Conservation (phyloP, 345 rosid species). For the Pelargonium nanum region DNA sequence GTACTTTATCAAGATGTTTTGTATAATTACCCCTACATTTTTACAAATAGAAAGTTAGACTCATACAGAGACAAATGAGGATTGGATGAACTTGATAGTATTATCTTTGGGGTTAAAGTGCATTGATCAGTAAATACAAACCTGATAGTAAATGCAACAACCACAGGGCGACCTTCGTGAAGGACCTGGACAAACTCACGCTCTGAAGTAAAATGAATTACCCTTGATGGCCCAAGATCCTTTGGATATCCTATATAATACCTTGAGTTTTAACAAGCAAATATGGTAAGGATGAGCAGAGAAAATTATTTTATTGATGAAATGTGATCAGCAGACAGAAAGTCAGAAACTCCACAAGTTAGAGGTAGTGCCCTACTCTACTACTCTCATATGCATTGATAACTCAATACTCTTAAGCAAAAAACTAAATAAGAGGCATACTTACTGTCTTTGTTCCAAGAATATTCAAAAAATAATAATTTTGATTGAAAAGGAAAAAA, state of each 20-base stretch:
- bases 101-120: too few relatives aligned
- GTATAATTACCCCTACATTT: slow-evolving; percentile 70
- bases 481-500: too few relatives aligned
- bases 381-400: background rate
- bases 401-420: background rate
- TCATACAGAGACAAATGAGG: background rate
- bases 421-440: background rate
- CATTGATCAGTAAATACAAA: slow-evolving; percentile 15
- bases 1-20: slow-evolving; percentile 67
- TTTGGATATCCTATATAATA: slow-evolving; percentile 83
- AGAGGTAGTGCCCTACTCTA: background rate
- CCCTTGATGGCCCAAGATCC: slow-evolving; percentile 71
- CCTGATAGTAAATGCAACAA: slow-evolving; percentile 85
- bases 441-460: background rate
- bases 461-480: too few relatives aligned
- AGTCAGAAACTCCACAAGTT: too few relatives aligned
- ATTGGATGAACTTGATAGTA: background rate
- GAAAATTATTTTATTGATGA: background rate
- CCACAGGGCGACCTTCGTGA: slow-evolving; percentile 69
- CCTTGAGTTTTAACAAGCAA: slow-evolving; percentile 27
- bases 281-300: background rate
- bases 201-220: slow-evolving; percentile 76
- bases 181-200: slow-evolving; percentile 87
- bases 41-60: slow-evolving; percentile 4
- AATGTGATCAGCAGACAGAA: slow-evolving; percentile 1